Evolutionary conservation across 2,329 filamentous ascomycete species (phyloP).

Genomic region (Tolypocladium tropicale): DNA sequence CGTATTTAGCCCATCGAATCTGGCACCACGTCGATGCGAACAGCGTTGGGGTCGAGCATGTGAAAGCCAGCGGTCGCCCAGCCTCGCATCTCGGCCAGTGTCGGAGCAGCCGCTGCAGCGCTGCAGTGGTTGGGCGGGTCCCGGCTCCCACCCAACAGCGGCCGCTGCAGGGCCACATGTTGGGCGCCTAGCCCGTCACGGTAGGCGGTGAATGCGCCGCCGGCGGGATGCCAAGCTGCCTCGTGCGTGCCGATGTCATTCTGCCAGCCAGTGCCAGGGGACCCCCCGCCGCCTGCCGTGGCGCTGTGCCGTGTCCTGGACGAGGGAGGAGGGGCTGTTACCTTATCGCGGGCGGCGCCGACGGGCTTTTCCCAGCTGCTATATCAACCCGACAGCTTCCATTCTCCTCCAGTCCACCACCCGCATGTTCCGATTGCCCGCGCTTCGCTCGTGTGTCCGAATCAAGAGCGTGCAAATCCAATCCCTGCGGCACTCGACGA

Average conservation of each 20-base stretch:
- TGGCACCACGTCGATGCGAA: not conserved
- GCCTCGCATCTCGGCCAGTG: slow-evolving; percentile 10
- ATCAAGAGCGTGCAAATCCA: not conserved
- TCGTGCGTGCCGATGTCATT: not conserved
- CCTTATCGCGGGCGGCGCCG: not conserved
- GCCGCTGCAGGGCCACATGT: slow-evolving; percentile 7
- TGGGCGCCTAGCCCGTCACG: slow-evolving; percentile 6
- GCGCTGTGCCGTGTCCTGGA: not conserved
- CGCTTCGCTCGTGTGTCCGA: not conserved
- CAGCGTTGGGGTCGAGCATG: too few species aligned
- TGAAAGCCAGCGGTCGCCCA: not conserved
- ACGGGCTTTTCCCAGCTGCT: slow-evolving; percentile 1
- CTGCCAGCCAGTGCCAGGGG: too few species aligned
- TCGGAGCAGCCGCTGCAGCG: not conserved
- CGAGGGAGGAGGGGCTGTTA: not conserved
- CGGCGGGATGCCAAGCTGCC: not conserved
- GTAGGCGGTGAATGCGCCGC: slow-evolving; percentile 15
- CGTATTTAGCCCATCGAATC: not conserved
- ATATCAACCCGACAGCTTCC: not conserved
- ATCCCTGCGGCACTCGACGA: slow-evolving; percentile 1
- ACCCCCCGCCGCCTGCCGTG: not conserved
- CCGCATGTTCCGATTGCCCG: slow-evolving; percentile 3
- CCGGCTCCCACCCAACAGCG: not conserved
- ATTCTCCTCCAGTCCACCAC: not conserved
- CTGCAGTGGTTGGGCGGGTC: not conserved